Conservation (phyloP, 129 eudicot species). For the Flaveria ramosissima region DNA sequence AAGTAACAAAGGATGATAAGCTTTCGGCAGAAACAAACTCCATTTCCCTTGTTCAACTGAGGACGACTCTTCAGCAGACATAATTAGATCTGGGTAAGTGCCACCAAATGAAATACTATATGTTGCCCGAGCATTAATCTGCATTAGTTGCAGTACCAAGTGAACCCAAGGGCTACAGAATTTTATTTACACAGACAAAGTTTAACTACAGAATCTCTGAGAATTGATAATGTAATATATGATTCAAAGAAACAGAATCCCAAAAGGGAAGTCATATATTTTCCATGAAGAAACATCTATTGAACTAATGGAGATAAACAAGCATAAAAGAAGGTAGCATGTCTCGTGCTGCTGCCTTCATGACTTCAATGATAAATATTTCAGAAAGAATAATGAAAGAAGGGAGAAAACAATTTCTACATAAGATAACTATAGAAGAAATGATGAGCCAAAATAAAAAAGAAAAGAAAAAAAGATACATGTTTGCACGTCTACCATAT, state of each 20-base stretch:
- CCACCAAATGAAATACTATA: slow-evolving; percentile 90
- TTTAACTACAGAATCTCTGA: slow-evolving; percentile 19
- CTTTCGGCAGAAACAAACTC: slow-evolving; percentile 79
- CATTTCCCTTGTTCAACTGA: slow-evolving; percentile 54
- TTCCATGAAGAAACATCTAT: neutral
- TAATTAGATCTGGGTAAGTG: slow-evolving; percentile 59
- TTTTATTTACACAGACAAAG: slow-evolving; percentile 10
- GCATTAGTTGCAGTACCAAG: slow-evolving; percentile 31
- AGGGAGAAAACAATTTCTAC: neutral
- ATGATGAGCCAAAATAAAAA: slow-evolving; percentile 11
- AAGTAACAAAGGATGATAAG: slow-evolving; percentile 88
- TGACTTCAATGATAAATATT: slow-evolving; percentile 13
- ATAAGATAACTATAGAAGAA: neutral
- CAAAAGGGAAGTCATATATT: neutral
- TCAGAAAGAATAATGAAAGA: neutral
- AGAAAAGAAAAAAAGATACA: neutral
- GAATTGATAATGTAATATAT: neutral
- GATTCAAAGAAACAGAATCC: slow-evolving; percentile 16
- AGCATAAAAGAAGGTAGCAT: neutral
- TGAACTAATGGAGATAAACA: slow-evolving; percentile 4
- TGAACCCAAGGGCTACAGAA: slow-evolving; percentile 14
- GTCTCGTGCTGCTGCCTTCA: neutral
- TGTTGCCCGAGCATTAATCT: slow-evolving; percentile 94
- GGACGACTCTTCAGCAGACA: slow-evolving; percentile 45
- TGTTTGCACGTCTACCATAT: neutral